These are phyloP conservation scores for Paecilomyces sp. DNA, from an alignment of 2,329 filamentous ascomycete species.

Conservation along the genomic window DNA sequence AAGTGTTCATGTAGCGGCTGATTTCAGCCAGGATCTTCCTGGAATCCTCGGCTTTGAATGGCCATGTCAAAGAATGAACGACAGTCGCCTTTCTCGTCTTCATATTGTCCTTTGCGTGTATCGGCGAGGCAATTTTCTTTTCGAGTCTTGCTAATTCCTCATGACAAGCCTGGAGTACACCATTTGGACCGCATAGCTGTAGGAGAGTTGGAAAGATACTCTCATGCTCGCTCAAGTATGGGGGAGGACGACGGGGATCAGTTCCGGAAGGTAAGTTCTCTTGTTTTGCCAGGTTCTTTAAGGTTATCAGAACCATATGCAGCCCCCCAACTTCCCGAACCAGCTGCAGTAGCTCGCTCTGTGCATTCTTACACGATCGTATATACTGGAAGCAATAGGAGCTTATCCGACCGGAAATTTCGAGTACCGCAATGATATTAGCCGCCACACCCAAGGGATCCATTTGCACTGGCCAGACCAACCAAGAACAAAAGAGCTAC, in stretches of 20 bases:
- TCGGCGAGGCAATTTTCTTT: constrained; percentile 1
- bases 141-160: constrained; percentile 1
- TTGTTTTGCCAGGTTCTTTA: constrained; percentile 2
- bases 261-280: neutral
- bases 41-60: constrained; percentile 2
- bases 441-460: constrained; percentile 11
- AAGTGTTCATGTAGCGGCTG: constrained; percentile 1
- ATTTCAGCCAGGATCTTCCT: constrained; percentile 4
- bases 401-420: constrained; percentile 4
- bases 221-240: neutral
- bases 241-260: neutral
- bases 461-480: constrained; percentile 1
- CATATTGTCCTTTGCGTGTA: neutral
- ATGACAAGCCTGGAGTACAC: constrained; percentile 4
- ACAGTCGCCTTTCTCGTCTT: neutral
- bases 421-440: constrained; percentile 9
- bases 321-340: constrained; percentile 5
- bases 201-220: constrained; percentile 4
- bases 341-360: neutral
- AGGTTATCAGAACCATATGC: constrained; percentile 2
- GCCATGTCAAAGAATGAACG: constrained; percentile 3
- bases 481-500: too few relatives aligned
- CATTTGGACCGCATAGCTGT: constrained; percentile 1
- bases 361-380: constrained; percentile 3
- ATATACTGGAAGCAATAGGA: constrained; percentile 5